Conservation (phyloP, 768 basidiomycete species). For the Lyophyllum shimeji region DNA sequence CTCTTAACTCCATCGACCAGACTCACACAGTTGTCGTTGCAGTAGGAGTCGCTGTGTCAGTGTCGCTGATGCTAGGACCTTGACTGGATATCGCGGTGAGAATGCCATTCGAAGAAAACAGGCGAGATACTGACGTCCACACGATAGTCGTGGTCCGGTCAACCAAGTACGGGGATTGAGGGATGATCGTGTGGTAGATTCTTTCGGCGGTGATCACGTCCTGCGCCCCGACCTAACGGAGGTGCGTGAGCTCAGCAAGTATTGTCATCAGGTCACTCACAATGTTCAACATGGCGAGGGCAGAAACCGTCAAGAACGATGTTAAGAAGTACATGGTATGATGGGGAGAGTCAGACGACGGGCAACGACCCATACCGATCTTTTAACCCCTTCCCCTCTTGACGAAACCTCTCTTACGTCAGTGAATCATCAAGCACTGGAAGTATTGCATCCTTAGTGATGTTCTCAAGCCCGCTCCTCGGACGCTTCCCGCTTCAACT, state of each 20-base stretch:
- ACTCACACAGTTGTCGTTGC: not conserved
- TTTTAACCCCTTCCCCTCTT: not conserved
- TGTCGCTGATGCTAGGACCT: not conserved
- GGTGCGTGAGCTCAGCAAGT: not conserved
- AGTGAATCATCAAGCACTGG: not conserved
- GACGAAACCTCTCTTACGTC: not conserved
- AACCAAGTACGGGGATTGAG: conserved; percentile 9
- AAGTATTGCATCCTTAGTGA: not conserved
- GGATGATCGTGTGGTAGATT: conserved; percentile 9
- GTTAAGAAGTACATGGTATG: not conserved
- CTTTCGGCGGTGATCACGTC: conserved; percentile 4
- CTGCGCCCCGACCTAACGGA: not conserved
- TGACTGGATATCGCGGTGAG: not conserved
- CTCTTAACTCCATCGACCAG: not conserved
- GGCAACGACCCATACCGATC: not conserved
- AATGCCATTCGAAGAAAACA: not conserved
- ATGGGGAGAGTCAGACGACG: not conserved
- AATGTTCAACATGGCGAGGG: not conserved
- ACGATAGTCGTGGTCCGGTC: conserved; percentile 13
- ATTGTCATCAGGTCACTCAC: not conserved
- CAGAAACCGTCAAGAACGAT: not conserved
- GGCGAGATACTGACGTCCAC: conserved; percentile 6
- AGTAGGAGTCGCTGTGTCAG: not conserved
- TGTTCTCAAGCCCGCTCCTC: not conserved
- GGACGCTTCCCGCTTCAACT: not conserved